Evolutionary conservation across 108 stramenopile genomes (phyloP).

Genomic region (Cyclotella choctawhatcheeana): DNA sequence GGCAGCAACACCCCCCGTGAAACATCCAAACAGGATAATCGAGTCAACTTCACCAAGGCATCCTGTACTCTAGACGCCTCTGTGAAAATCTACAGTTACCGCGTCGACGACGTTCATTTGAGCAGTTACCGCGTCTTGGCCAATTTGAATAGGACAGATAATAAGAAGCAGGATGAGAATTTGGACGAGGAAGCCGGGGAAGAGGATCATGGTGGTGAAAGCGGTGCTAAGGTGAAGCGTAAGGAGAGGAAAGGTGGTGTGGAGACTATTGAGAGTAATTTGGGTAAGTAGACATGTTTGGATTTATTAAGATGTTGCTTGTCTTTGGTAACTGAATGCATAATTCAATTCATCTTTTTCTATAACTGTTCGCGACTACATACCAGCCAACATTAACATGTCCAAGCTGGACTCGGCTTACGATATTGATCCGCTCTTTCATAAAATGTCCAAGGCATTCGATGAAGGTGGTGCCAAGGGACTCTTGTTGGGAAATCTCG

Average conservation of each 20-base stretch:
- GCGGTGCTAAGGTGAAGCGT: constrained; percentile 29
- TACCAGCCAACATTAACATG: constrained; percentile 86
- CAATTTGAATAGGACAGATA: constrained; percentile 89
- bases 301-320: too few species aligned
- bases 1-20: background rate
- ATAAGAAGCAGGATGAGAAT: constrained; percentile 33
- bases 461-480: constrained; percentile 99
- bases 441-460: constrained; percentile 97
- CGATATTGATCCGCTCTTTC: constrained; percentile 97
- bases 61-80: constrained; percentile 95
- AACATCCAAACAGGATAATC: too few species aligned
- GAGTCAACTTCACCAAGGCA: constrained; percentile 98
- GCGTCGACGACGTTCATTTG: constrained; percentile 96
- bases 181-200: constrained; percentile 10
- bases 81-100: constrained; percentile 97
- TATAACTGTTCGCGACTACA: background rate
- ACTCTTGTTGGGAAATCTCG: constrained; percentile 92
- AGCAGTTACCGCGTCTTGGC: constrained; percentile 94
- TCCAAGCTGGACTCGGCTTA: constrained; percentile 92
- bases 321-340: too few species aligned
- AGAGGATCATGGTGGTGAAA: constrained; percentile 27
- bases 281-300: too few species aligned
- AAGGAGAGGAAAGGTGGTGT: constrained; percentile 18
- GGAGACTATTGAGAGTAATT: constrained; percentile 80
- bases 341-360: constrained; percentile 10